Evolutionary conservation across 805 yeast genomes (phyloP).

Genomic region (Ogataea methylovora): DNA sequence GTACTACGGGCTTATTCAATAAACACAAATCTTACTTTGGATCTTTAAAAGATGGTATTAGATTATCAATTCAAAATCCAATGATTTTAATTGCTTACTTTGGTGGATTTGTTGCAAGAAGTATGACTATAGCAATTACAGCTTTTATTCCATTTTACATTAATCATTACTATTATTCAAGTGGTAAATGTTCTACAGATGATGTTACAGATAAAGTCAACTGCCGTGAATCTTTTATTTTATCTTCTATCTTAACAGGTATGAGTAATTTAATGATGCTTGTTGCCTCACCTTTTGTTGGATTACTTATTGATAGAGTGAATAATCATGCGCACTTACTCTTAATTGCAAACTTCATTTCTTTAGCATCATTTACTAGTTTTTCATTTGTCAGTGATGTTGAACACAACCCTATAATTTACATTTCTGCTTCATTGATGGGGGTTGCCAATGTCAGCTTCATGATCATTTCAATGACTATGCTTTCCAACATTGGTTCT

Average conservation of each 20-base stretch:
- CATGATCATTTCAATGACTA: constrained; percentile 56
- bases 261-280: constrained; percentile 52
- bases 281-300: constrained; percentile 58
- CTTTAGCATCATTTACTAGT: constrained; percentile 35
- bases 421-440: constrained; percentile 36
- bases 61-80: constrained; percentile 36
- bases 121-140: constrained; percentile 50
- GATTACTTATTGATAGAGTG: constrained; percentile 43
- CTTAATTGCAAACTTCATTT: constrained; percentile 32
- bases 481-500: constrained; percentile 29
- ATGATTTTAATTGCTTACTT: constrained; percentile 48
- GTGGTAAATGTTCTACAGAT: constrained; percentile 38
- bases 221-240: constrained; percentile 57
- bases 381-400: constrained; percentile 28
- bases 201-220: constrained; percentile 26
- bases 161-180: constrained; percentile 43
- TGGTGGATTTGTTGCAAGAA: constrained; percentile 57
- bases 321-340: constrained; percentile 24
- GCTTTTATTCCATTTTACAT: constrained; percentile 60
- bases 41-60: constrained; percentile 39
- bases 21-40: constrained; percentile 26
- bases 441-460: constrained; percentile 60
- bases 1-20: constrained; percentile 6
- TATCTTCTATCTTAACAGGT: constrained; percentile 64
- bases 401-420: constrained; percentile 23